Evolutionary conservation across 148 eudicot genomes (phyloP).

Genomic region (Chenopodium suecicum): DNA sequence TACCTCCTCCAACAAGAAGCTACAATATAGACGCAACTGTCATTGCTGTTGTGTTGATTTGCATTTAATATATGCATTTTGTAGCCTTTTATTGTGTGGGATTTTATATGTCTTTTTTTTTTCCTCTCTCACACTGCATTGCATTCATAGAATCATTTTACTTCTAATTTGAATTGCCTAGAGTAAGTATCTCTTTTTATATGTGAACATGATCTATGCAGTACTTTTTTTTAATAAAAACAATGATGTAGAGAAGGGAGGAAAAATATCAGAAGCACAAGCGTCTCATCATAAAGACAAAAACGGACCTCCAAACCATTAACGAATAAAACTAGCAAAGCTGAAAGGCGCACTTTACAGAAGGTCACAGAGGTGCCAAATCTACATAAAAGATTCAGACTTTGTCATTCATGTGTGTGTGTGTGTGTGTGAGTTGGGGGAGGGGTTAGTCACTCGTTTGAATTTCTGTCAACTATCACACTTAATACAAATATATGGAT

Average conservation of each 20-base stretch:
- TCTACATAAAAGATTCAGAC: conserved; percentile 54
- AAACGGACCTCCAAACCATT: conserved; percentile 42
- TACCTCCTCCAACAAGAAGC: too few species aligned
- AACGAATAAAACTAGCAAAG: conserved; percentile 76
- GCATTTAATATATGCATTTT: neutral
- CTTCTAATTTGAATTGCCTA: neutral
- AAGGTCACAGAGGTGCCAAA: conserved; percentile 92
- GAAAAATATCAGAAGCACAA: conserved; percentile 14
- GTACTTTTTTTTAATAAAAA: conserved; percentile 21
- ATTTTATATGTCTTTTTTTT: neutral
- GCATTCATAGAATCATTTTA: neutral
- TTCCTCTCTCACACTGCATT: neutral
- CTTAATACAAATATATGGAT: neutral
- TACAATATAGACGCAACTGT: too few species aligned
- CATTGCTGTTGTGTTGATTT: neutral
- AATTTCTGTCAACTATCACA: neutral
- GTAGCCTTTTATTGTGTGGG: neutral
- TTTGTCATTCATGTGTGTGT: neutral
- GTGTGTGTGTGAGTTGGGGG: neutral
- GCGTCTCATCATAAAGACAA: conserved; percentile 23
- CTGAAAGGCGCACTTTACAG: conserved; percentile 72
- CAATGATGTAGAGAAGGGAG: conserved; percentile 40
- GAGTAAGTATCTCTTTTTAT: conserved; percentile 13
- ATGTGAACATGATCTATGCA: neutral
- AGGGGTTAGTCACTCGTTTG: neutral